These are phyloP conservation scores for Eruca vesicaria DNA, from an alignment of 441 rosid species.

Conservation along the genomic window DNA sequence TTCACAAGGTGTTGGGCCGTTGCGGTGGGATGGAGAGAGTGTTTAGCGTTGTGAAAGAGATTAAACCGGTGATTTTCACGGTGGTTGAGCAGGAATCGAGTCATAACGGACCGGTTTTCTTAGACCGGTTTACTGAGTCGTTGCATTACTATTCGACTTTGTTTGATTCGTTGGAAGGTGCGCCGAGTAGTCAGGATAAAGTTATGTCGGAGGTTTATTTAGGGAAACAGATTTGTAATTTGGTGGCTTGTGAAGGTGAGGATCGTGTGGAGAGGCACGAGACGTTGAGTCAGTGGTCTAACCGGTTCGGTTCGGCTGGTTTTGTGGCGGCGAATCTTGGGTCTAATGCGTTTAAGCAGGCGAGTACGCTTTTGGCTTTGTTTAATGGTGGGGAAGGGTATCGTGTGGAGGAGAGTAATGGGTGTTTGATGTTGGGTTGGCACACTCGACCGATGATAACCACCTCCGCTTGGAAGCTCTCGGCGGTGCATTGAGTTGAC, in stretches of 20 bases:
- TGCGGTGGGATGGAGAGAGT: constrained; percentile 71
- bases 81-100: constrained; percentile 87
- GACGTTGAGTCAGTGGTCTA: constrained; percentile 61
- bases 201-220: constrained; percentile 75
- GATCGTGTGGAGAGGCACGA: constrained; percentile 87
- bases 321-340: constrained; percentile 71
- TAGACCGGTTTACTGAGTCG: constrained; percentile 79
- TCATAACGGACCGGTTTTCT: constrained; percentile 78
- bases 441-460: constrained; percentile 83
- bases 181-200: constrained; percentile 42
- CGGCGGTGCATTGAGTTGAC: constrained; percentile 26
- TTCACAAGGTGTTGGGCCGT: constrained; percentile 66
- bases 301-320: constrained; percentile 59
- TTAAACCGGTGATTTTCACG: constrained; percentile 76
- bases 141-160: constrained; percentile 74
- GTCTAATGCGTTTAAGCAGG: constrained; percentile 84
- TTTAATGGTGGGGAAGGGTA: constrained; percentile 85
- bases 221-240: constrained; percentile 72
- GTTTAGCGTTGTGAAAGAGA: constrained; percentile 55
- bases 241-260: constrained; percentile 69
- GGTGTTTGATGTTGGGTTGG: constrained; percentile 91
- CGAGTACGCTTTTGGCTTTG: constrained; percentile 73
- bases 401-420: constrained; percentile 78
- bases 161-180: constrained; percentile 85
- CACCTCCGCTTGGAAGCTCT: constrained; percentile 84